Percentiles rank a stretch among this genome's conserved stretches.
These are phyloP conservation scores for Tricholoma terreum DNA, from an alignment of 768 basidiomycete genomes.

Conservation along the genomic window DNA sequence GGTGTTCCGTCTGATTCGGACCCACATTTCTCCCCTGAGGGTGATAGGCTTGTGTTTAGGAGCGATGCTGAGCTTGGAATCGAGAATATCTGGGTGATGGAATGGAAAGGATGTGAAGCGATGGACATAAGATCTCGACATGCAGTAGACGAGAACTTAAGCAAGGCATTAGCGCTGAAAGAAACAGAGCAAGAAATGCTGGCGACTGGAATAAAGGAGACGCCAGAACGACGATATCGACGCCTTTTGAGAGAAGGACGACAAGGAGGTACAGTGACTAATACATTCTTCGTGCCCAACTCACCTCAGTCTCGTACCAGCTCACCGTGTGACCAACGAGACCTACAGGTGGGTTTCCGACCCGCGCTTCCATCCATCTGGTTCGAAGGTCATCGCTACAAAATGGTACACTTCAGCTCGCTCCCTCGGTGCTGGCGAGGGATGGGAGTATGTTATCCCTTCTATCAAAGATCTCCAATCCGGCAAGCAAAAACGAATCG, in stretches of 20 bases:
- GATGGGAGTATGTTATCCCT: constrained; percentile 64
- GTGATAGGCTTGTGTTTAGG: constrained; percentile 61
- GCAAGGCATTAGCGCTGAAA: constrained; percentile 33
- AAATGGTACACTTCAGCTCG: constrained; percentile 72
- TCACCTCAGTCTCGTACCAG: constrained; percentile 17
- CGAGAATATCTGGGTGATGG: constrained; percentile 71
- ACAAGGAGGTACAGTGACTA: constrained; percentile 33
- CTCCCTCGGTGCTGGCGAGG: constrained; percentile 69
- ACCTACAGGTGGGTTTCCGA: constrained; percentile 72
- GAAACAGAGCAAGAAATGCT: constrained; percentile 46
- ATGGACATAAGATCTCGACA: constrained; percentile 48
- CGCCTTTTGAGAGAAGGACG: constrained; percentile 61
- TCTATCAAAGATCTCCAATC: constrained; percentile 28
- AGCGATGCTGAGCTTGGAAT: constrained; percentile 72
- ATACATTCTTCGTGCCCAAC: neutral
- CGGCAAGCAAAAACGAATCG: constrained; percentile 21
- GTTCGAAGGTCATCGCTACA: constrained; percentile 61
- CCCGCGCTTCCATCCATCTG: constrained; percentile 68
- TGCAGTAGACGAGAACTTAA: constrained; percentile 28
- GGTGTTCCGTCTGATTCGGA: constrained; percentile 72
- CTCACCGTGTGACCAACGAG: constrained; percentile 63
- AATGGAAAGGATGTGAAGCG: constrained; percentile 62
- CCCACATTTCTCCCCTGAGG: constrained; percentile 69
- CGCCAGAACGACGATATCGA: constrained; percentile 40
- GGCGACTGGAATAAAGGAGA: constrained; percentile 49